Percentiles rank a stretch among this genome's conserved stretches.
Evolutionary conservation across 106 monocot genomes (phyloP).

Genomic region (Phalaenopsis aphrodite): DNA sequence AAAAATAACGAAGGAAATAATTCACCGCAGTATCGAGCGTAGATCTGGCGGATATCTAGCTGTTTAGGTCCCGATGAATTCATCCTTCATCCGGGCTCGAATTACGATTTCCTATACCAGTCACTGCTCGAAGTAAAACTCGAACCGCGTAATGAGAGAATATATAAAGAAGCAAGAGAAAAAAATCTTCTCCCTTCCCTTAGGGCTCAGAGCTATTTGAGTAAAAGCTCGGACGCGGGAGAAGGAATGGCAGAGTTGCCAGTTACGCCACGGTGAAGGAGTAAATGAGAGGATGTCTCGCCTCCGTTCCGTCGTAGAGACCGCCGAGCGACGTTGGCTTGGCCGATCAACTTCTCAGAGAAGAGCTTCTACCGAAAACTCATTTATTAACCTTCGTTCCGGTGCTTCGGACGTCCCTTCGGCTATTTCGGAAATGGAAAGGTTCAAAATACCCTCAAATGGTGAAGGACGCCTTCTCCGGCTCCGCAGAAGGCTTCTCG

Average conservation of each 20-base stretch:
- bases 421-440: too few relatives aligned
- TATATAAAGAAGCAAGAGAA: not conserved
- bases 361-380: too few relatives aligned
- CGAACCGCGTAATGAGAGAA: not conserved
- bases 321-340: too few relatives aligned
- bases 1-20: not conserved
- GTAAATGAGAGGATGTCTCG: not conserved
- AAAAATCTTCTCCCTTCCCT: not conserved
- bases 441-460: too few relatives aligned
- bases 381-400: too few relatives aligned
- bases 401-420: too few relatives aligned
- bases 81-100: slow-evolving; percentile 2
- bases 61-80: slow-evolving; percentile 2
- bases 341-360: too few relatives aligned
- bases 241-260: not conserved
- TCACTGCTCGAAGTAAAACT: not conserved
- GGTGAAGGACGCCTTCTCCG: too few relatives aligned
- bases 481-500: too few relatives aligned
- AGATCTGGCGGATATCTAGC: slow-evolving; percentile 2
- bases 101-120: not conserved
- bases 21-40: not conserved
- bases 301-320: not conserved
- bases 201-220: not conserved
- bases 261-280: not conserved
- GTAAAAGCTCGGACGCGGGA: not conserved